Evolutionary conservation across 805 yeast genomes (phyloP).

Genomic region (Barnettozyma sucrosica): DNA sequence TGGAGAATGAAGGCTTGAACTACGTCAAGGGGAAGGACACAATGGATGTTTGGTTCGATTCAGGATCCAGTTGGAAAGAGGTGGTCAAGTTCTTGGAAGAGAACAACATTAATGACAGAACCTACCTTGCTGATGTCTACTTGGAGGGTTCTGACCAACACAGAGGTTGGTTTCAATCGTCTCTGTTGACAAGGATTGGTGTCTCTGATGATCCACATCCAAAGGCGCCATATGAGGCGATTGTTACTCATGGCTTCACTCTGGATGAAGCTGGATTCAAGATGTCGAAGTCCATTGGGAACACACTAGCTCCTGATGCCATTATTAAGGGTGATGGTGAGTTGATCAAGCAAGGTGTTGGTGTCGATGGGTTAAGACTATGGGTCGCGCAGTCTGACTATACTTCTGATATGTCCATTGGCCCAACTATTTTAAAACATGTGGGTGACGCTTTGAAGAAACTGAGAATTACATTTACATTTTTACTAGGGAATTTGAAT

Average conservation of each 20-base stretch:
- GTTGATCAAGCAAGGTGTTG: slow-evolving; percentile 50
- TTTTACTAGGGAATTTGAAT: slow-evolving; percentile 70
- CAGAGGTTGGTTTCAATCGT: slow-evolving; percentile 98
- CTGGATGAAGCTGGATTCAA: slow-evolving; percentile 80
- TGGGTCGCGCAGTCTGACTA: slow-evolving; percentile 90
- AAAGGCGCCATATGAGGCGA: slow-evolving; percentile 60
- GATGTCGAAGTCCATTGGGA: slow-evolving; percentile 93
- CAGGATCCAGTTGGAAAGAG: slow-evolving; percentile 87
- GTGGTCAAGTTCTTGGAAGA: slow-evolving; percentile 36
- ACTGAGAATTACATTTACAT: slow-evolving; percentile 74
- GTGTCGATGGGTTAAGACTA: slow-evolving; percentile 85
- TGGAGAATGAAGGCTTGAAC: slow-evolving; percentile 34
- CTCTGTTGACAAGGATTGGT: slow-evolving; percentile 73
- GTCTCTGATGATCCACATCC: slow-evolving; percentile 21
- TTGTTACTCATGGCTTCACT: slow-evolving; percentile 91
- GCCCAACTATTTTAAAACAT: slow-evolving; percentile 64
- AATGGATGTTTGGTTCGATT: slow-evolving; percentile 99
- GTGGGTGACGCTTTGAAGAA: slow-evolving; percentile 80
- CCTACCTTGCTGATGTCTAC: slow-evolving; percentile 69
- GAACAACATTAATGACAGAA: slow-evolving; percentile 32
- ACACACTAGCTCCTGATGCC: slow-evolving; percentile 63
- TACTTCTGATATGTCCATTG: slow-evolving; percentile 71
- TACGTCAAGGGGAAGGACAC: slow-evolving; percentile 77
- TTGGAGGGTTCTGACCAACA: slow-evolving; percentile 98
- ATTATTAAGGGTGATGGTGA: slow-evolving; percentile 57